A percentile compares a stretch with the other conserved stretches of the same genome.
Conservation (phyloP, 352 stramenopile species). For the Phytopythium boreale region DNA sequence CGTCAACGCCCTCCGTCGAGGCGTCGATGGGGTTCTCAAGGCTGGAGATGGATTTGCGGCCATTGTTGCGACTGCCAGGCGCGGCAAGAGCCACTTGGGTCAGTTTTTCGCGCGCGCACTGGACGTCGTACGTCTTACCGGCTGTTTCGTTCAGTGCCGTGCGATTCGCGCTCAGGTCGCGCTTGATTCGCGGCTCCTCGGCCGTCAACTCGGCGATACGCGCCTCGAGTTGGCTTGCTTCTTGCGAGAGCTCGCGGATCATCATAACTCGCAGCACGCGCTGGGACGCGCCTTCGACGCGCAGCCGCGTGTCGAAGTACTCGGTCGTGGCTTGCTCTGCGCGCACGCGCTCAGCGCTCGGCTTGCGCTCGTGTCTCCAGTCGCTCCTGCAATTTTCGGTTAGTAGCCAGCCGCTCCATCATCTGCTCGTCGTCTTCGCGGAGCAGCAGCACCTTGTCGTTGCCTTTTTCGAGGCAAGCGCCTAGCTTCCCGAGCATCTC, state of each 20-base stretch:
- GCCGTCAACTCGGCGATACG: constrained; percentile 30
- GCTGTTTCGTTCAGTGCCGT: constrained; percentile 31
- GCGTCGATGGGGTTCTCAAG: neutral
- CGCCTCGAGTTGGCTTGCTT: constrained; percentile 17
- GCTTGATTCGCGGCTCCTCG: constrained; percentile 10
- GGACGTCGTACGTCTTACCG: constrained; percentile 20
- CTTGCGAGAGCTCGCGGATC: constrained; percentile 35
- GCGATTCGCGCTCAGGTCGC: constrained; percentile 3
- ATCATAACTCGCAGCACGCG: constrained; percentile 44
- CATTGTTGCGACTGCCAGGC: neutral
- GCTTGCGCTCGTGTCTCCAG: constrained; percentile 20
- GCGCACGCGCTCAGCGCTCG: constrained; percentile 26
- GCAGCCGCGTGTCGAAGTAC: constrained; percentile 59
- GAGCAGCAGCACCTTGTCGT: constrained; percentile 52
- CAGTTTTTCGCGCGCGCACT: constrained; percentile 2
- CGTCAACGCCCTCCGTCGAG: neutral
- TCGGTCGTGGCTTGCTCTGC: constrained; percentile 33
- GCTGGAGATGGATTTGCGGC: neutral
- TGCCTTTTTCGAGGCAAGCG: constrained; percentile 36
- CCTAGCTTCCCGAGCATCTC: constrained; percentile 42
- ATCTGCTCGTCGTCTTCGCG: constrained; percentile 57
- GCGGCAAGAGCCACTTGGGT: neutral
- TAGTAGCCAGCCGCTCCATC: constrained; percentile 30
- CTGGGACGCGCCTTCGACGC: constrained; percentile 50
- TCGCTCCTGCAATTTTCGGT: constrained; percentile 26